A percentile compares a stretch with the other conserved stretches of the same genome.
Conservation (phyloP, 306 rosid genomes). For the Parietaria judaica region DNA sequence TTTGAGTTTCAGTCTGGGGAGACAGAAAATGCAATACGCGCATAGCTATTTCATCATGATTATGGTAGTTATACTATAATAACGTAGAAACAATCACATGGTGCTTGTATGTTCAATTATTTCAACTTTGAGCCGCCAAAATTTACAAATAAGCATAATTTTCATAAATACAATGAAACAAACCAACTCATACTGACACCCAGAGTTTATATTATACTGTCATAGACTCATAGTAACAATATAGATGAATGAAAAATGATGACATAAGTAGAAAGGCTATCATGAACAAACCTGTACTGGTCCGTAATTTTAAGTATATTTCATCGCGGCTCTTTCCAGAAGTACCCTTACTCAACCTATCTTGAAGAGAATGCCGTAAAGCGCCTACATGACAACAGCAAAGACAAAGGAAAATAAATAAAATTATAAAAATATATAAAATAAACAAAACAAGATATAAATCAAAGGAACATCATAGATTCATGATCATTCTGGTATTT, state of each 20-base stretch:
- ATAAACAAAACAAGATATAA: neutral
- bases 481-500: neutral
- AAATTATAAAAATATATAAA: slow-evolving; percentile 9
- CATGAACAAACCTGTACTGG: slow-evolving; percentile 73
- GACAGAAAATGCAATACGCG: too few species aligned
- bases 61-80: neutral
- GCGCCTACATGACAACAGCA: slow-evolving; percentile 43
- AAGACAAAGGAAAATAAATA: slow-evolving; percentile 3
- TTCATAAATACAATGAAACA: too few species aligned
- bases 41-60: neutral
- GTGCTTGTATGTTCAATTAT: too few species aligned
- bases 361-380: slow-evolving; percentile 87
- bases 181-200: too few species aligned
- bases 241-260: too few species aligned
- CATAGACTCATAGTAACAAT: too few species aligned
- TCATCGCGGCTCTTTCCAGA: slow-evolving; percentile 75
- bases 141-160: too few species aligned
- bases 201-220: neutral
- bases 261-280: neutral
- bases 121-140: too few species aligned
- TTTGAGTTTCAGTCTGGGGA: too few species aligned
- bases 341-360: slow-evolving; percentile 71
- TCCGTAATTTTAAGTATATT: slow-evolving; percentile 80
- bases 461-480: neutral
- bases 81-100: too few species aligned